Evolutionary conservation across 108 stramenopile genomes (phyloP), one percentile per base, ranked within the genome.

Genomic region (Pseudonitzschia pungens): DNA sequence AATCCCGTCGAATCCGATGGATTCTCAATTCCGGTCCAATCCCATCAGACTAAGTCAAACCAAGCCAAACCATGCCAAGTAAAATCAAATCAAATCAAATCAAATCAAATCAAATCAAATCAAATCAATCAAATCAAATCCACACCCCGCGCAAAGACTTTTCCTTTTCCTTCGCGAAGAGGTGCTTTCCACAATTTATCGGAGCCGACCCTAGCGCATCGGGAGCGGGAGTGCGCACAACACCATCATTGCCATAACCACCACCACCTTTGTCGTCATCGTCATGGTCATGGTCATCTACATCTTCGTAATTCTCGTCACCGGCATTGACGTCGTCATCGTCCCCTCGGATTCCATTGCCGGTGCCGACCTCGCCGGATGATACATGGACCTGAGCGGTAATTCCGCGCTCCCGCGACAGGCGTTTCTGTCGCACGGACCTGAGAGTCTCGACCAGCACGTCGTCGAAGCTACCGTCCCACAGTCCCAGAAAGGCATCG

Each of bases 401-500:
- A 6, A 2, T 36, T 6, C 36, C 22, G 33, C 74, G 26, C 31
- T 51, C 40, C 42, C 41, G 55, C n/a, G 18, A 20, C 31, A 51
- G 28, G 15, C 72, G 72, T 20, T 72, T 32, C 27, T 48, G 45
- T 16, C 73, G 53, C 2, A 73, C 78, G 10, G 51, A 54, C 27
- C 41, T 2, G 57, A 79, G 32, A 4, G 28, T 63, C 6, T 52
- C 18, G 33, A 52, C 27, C 33, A 79, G 51, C 1, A 63, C 57
- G 16, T 36, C 21, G 21, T 71, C 72, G 40, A 10, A 32, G 31
- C 24, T 24, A 0, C 67, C 78, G 56, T 73, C 70, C 78, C 78
- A 77, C 45, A 82, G 22, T 6, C 54, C 69, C 53, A 80, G 31
- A 53, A 84, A 84, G 58, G 97, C 92, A 56, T 95, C 88, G 69